Evolutionary conservation across 2,329 filamentous ascomycete genomes (phyloP).

Genomic region (Cordyceps cateniannulata): DNA sequence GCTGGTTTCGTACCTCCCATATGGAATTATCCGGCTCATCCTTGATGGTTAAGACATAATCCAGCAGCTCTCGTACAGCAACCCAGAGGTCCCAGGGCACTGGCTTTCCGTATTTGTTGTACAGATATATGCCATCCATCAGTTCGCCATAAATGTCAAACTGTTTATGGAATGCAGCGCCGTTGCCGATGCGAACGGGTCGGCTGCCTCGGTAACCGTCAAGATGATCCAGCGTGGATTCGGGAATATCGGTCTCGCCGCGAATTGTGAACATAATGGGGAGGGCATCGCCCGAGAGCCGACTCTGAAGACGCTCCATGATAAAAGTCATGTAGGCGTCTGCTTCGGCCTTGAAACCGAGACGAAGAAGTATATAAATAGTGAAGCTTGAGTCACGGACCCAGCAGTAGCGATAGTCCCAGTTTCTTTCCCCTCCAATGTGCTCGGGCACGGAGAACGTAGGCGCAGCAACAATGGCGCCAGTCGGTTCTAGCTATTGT

Average conservation of each 20-base stretch:
- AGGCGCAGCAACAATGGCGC: slow-evolving; percentile 68
- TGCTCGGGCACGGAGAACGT: slow-evolving; percentile 74
- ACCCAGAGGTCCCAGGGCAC: slow-evolving; percentile 73
- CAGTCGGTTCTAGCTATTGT: slow-evolving; percentile 55
- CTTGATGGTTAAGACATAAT: slow-evolving; percentile 64
- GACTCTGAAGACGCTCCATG: slow-evolving; percentile 57
- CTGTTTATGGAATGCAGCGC: slow-evolving; percentile 68
- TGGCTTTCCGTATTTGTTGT: slow-evolving; percentile 74
- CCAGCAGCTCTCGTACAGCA: slow-evolving; percentile 59
- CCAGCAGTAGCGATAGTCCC: slow-evolving; percentile 75
- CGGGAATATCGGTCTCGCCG: slow-evolving; percentile 68
- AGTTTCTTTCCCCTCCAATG: slow-evolving; percentile 59
- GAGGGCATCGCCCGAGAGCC: slow-evolving; percentile 53
- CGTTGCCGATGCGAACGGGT: slow-evolving; percentile 72
- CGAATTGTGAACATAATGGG: slow-evolving; percentile 80
- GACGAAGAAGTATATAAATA: slow-evolving; percentile 68
- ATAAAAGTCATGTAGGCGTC: slow-evolving; percentile 77
- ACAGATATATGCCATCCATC: slow-evolving; percentile 71
- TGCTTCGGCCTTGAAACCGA: slow-evolving; percentile 69
- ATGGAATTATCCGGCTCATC: slow-evolving; percentile 72
- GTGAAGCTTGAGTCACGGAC: slow-evolving; percentile 72
- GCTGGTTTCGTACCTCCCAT: slow-evolving; percentile 71
- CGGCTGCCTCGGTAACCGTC: slow-evolving; percentile 65
- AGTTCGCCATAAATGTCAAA: slow-evolving; percentile 76
- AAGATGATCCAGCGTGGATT: slow-evolving; percentile 61